phyloP scores from a whole-genome alignment of 345 rosid genomes.

The Isatis tinctoria region DNA sequence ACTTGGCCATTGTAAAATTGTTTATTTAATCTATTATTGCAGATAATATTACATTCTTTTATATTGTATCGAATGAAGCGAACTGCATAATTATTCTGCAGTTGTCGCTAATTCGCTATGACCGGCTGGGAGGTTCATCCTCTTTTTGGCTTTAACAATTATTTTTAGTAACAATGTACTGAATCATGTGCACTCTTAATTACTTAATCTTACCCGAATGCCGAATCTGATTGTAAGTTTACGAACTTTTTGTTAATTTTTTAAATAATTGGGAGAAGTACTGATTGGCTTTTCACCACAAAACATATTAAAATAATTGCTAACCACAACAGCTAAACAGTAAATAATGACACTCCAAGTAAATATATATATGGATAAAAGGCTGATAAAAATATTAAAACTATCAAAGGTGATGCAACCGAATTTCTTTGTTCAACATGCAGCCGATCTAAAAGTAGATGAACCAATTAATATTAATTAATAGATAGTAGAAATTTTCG shows the following conservation, averaged over 20 bases:
- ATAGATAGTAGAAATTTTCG: not conserved
- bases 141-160: not conserved
- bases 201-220: not conserved
- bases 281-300: not conserved
- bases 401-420: not conserved
- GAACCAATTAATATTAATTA: no score
- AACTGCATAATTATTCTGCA: constrained; percentile 11
- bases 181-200: not conserved
- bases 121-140: constrained; percentile 11
- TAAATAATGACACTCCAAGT: not conserved
- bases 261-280: not conserved
- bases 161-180: not conserved
- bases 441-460: not conserved
- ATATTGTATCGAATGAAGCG: constrained; percentile 21
- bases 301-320: not conserved
- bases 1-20: not conserved
- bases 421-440: not conserved
- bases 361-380: not conserved
- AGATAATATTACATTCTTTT: not conserved
- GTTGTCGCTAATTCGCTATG: constrained; percentile 8
- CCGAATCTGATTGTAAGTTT: not conserved
- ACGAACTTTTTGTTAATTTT: not conserved
- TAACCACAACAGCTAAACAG: not conserved
- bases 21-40: not conserved
- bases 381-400: not conserved